These are phyloP conservation scores for Sphenostylis stenocarpa DNA, from an alignment of 306 rosid genomes.

Conservation along the genomic window DNA sequence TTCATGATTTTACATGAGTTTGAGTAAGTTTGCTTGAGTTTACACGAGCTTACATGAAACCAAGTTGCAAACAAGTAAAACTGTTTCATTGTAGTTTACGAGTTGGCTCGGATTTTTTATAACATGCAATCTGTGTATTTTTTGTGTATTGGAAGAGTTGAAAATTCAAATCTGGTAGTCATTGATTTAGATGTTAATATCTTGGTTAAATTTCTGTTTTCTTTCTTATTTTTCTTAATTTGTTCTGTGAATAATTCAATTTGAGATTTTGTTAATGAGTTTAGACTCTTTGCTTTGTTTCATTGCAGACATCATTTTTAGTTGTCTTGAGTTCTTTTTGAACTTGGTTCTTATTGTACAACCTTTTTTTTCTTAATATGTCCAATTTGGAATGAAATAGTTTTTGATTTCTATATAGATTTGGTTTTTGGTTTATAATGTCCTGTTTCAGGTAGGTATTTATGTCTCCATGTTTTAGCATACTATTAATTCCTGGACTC, in stretches of 20 bases:
- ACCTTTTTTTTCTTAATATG: neutral
- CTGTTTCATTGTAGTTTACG: too few relatives aligned
- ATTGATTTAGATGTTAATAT: neutral
- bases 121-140: neutral
- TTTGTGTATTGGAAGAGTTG: neutral
- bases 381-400: conserved; percentile 2
- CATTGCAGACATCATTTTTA: neutral
- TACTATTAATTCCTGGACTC: neutral
- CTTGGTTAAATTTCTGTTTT: neutral
- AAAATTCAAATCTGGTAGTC: neutral
- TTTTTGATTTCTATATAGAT: conserved; percentile 12
- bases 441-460: neutral
- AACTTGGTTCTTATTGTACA: neutral
- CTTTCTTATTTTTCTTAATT: neutral
- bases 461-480: neutral
- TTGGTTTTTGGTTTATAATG: neutral
- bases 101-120: too few relatives aligned
- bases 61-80: too few relatives aligned
- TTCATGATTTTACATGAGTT: too few relatives aligned
- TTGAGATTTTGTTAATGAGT: neutral
- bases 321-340: neutral
- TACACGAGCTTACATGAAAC: too few relatives aligned
- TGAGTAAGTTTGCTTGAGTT: too few relatives aligned
- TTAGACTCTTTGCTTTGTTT: neutral
- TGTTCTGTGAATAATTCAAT: neutral